These are phyloP conservation scores for Daedaleopsis sinensis DNA, from an alignment of 768 basidiomycete genomes.

Conservation along the genomic window DNA sequence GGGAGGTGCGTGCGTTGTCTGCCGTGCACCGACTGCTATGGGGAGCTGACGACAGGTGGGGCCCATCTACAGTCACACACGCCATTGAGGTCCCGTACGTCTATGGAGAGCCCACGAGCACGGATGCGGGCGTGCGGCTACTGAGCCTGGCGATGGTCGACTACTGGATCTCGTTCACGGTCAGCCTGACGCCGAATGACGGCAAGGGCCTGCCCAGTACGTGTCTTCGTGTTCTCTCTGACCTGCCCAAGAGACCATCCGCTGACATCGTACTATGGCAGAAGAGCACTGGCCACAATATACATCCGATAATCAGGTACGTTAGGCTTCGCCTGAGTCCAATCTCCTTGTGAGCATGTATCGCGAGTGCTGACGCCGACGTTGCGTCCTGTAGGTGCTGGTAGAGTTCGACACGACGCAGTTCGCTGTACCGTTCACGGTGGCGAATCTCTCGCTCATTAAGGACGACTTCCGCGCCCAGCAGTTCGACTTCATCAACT, in stretches of 20 bases:
- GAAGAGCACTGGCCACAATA: conserved; percentile 7
- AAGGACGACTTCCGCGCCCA: conserved; percentile 7
- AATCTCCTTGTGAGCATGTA: background rate
- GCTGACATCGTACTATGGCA: conserved; percentile 1
- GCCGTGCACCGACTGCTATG: too few species aligned
- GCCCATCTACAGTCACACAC: conserved; percentile 17
- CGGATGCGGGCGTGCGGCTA: conserved; percentile 1
- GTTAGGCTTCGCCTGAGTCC: too few species aligned
- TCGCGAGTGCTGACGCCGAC: background rate
- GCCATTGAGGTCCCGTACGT: conserved; percentile 26
- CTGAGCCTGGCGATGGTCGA: conserved; percentile 43
- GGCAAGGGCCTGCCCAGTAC: conserved; percentile 39
- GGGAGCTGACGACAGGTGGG: background rate
- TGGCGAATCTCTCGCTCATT: background rate
- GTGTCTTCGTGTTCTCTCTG: background rate
- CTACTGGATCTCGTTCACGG: conserved; percentile 51
- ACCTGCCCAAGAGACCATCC: conserved; percentile 1
- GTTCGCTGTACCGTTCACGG: background rate
- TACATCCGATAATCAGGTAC: background rate
- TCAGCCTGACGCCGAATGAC: conserved; percentile 47
- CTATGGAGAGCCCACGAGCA: conserved; percentile 9
- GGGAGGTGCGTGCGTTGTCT: background rate
- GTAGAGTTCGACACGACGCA: conserved; percentile 11
- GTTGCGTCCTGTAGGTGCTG: background rate
- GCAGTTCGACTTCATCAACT: conserved; percentile 16